These are phyloP conservation scores for Aspergillus bombycis DNA, from an alignment of 2,329 filamentous ascomycete species.

Conservation along the genomic window DNA sequence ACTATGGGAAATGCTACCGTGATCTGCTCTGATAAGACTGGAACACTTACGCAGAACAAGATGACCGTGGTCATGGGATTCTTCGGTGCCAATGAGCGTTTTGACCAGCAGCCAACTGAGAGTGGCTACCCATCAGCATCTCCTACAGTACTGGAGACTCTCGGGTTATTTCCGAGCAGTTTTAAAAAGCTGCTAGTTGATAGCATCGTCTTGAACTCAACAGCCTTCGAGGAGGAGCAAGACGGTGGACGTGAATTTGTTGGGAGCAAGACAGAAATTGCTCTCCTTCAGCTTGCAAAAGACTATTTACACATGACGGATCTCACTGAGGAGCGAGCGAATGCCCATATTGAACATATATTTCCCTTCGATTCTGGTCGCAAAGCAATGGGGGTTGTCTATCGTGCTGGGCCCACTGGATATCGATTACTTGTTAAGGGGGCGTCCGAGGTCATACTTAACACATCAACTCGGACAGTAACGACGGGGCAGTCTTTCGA, in stretches of 20 bases:
- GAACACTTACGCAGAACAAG: constrained; percentile 71
- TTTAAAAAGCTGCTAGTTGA: constrained; percentile 48
- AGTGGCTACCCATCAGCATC: constrained; percentile 8
- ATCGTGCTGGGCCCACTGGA: constrained; percentile 33
- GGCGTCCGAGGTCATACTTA: constrained; percentile 47
- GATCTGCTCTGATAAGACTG: constrained; percentile 78
- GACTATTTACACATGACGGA: constrained; percentile 65
- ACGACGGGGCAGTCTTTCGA: constrained; percentile 1
- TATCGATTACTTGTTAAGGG: constrained; percentile 50
- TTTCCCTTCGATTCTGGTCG: constrained; percentile 74
- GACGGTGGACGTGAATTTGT: constrained; percentile 66
- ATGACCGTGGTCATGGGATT: constrained; percentile 76
- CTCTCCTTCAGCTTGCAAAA: constrained; percentile 66
- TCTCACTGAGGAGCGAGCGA: constrained; percentile 62
- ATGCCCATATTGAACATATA: constrained; percentile 64
- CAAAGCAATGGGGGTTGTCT: constrained; percentile 60
- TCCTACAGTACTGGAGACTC: constrained; percentile 34
- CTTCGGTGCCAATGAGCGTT: constrained; percentile 48
- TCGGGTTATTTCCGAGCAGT: constrained; percentile 38
- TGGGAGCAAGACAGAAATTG: constrained; percentile 75
- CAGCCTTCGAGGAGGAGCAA: constrained; percentile 71
- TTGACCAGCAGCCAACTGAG: constrained; percentile 19
- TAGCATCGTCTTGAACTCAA: constrained; percentile 55
- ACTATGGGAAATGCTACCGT: constrained; percentile 78
- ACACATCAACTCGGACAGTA: constrained; percentile 30